Percentiles rank a stretch among this genome's conserved stretches.
phyloP scores from a whole-genome alignment of 2,329 filamentous ascomycete species.

The Colletotrichum trifolii region DNA sequence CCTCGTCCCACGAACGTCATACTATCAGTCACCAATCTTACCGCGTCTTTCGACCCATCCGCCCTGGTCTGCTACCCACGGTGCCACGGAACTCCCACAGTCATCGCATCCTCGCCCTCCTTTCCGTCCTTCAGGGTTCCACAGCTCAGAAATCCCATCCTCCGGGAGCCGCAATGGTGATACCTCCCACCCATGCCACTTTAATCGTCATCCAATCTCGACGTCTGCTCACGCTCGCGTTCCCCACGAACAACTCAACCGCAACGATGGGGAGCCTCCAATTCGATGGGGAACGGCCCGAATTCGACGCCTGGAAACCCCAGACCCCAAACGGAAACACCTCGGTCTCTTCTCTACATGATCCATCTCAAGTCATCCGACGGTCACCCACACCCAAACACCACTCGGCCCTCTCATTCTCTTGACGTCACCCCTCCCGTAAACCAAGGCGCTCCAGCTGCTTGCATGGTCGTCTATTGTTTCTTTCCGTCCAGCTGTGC shows the following conservation, averaged over 20 bases:
- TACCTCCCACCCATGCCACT: conserved; percentile 2
- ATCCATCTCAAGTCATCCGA: conserved; percentile 32
- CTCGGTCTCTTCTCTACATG: conserved; percentile 21
- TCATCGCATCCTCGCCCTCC: not conserved
- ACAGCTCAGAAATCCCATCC: conserved; percentile 21
- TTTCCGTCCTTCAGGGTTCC: conserved; percentile 12
- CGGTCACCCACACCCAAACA: conserved; percentile 9
- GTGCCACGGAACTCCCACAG: not conserved
- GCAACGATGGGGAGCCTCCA: not conserved
- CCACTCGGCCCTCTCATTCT: conserved; percentile 18
- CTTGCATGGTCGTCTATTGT: not conserved
- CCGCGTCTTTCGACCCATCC: not conserved
- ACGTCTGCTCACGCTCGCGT: not conserved
- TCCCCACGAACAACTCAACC: not conserved
- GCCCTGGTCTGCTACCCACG: not conserved
- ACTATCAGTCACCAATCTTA: conserved; percentile 7
- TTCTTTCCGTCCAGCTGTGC: conserved; percentile 10
- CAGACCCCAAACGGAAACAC: conserved; percentile 29
- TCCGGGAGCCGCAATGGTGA: conserved; percentile 28
- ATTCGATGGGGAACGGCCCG: conserved; percentile 31
- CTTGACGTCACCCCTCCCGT: conserved; percentile 33
- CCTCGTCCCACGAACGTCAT: conserved; percentile 32
- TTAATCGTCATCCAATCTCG: conserved; percentile 14
- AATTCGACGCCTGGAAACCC: conserved; percentile 34
- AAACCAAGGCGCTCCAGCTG: conserved; percentile 22